Conservation (phyloP, 805 yeast species). For the Aciculoconidium aculeatum region DNA sequence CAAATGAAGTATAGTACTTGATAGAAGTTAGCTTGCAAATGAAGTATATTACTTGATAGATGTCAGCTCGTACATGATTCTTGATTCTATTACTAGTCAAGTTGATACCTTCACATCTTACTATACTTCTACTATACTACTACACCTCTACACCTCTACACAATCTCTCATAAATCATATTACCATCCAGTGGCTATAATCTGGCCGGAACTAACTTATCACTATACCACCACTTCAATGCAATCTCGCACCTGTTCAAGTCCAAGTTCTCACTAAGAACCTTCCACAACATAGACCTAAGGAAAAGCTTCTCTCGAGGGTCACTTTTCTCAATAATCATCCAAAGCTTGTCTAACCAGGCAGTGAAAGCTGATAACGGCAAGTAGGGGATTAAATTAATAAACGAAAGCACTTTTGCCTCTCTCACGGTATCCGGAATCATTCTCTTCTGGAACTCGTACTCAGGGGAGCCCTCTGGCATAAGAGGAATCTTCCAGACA, state of each 20-base stretch:
- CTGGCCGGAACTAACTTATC: conserved; percentile 11
- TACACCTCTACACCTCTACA: too few relatives aligned
- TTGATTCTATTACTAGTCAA: too few relatives aligned
- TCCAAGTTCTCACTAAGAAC: conserved; percentile 53
- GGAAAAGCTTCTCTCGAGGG: conserved; percentile 30
- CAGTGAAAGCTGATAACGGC: conserved; percentile 34
- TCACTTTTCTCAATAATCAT: conserved; percentile 26
- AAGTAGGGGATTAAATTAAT: conserved; percentile 50
- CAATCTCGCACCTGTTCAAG: conserved; percentile 49
- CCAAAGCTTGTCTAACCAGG: conserved; percentile 46
- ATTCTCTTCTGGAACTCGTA: conserved; percentile 20
- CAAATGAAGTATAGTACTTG: too few relatives aligned
- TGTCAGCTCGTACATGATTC: too few relatives aligned
- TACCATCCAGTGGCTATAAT: too few relatives aligned
- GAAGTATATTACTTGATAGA: too few relatives aligned
- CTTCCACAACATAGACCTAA: conserved; percentile 45
- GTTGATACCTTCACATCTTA: neutral
- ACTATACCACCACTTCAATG: conserved; percentile 61
- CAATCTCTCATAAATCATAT: too few relatives aligned
- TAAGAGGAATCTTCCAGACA: conserved; percentile 11
- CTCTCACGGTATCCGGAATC: conserved; percentile 37
- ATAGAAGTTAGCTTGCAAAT: too few relatives aligned
- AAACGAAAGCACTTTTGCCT: conserved; percentile 43
- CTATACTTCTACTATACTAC: conserved; percentile 1
- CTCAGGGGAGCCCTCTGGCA: conserved; percentile 7